Percentiles rank a stretch among this genome's conserved stretches.
These are phyloP conservation scores for Candolleomyces aberdarensis DNA, from an alignment of 768 basidiomycete genomes.

Conservation along the genomic window DNA sequence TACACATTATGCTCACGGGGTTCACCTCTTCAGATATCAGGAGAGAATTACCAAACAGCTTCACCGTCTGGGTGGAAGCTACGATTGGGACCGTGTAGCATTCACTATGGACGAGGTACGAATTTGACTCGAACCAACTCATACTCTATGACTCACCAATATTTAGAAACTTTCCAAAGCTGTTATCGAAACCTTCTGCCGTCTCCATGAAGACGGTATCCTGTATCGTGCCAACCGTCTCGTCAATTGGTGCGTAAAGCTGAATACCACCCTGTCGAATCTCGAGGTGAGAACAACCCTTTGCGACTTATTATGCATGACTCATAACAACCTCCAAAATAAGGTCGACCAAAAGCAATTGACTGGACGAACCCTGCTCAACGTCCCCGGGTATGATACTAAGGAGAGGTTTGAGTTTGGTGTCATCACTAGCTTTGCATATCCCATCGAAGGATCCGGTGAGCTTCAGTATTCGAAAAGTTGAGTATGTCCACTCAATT, in stretches of 20 bases:
- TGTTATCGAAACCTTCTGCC: slow-evolving; percentile 89
- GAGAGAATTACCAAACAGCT: slow-evolving; percentile 89
- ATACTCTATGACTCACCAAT: neutral
- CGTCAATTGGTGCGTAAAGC: slow-evolving; percentile 95
- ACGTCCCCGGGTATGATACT: slow-evolving; percentile 91
- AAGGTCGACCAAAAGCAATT: slow-evolving; percentile 93
- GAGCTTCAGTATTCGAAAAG: slow-evolving; percentile 14
- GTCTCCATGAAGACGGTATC: slow-evolving; percentile 85
- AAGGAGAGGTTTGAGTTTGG: slow-evolving; percentile 98
- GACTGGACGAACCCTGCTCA: slow-evolving; percentile 78
- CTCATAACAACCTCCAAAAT: neutral
- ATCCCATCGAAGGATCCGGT: slow-evolving; percentile 85
- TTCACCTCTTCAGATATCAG: slow-evolving; percentile 67
- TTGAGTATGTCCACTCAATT: neutral
- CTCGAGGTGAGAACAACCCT: slow-evolving; percentile 87
- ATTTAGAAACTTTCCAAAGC: slow-evolving; percentile 72
- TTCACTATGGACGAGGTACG: slow-evolving; percentile 93
- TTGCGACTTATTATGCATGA: no score
- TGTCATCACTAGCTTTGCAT: slow-evolving; percentile 94
- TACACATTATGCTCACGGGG: neutral
- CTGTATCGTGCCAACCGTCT: slow-evolving; percentile 95
- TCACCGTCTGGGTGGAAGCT: slow-evolving; percentile 84
- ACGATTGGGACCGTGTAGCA: slow-evolving; percentile 91
- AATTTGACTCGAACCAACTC: neutral
- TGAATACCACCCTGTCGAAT: slow-evolving; percentile 98